A percentile compares a stretch with the other conserved stretches of the same genome.
Evolutionary conservation across 306 rosid species (phyloP).

Genomic region (Cucumis hystrix): DNA sequence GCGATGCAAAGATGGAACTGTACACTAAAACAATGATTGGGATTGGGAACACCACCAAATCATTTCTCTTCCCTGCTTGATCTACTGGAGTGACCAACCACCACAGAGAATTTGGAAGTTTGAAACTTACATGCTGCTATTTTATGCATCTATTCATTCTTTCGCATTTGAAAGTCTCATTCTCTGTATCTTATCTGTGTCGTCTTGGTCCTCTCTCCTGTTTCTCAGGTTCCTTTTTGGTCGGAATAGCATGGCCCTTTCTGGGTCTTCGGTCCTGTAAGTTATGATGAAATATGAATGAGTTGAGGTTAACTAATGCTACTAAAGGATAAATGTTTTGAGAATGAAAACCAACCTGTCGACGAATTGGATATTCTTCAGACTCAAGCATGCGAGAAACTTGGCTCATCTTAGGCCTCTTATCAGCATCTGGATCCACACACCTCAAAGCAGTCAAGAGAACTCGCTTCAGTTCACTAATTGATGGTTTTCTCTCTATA

Average conservation of each 20-base stretch:
- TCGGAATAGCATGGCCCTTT: neutral
- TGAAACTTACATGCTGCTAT: slow-evolving; percentile 10
- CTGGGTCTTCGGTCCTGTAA: neutral
- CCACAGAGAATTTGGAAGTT: neutral
- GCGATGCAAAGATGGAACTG: neutral
- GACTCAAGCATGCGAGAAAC: slow-evolving; percentile 94
- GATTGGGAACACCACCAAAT: neutral
- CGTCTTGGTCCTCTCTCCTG: neutral
- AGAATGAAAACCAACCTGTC: slow-evolving; percentile 40
- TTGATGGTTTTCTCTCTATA: slow-evolving; percentile 71
- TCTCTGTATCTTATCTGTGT: neutral
- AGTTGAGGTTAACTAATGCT: neutral
- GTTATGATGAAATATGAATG: neutral
- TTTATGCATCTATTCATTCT: neutral
- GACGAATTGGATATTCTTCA: slow-evolving; percentile 75
- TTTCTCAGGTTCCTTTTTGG: neutral
- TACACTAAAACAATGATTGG: neutral
- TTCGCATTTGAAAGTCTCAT: neutral
- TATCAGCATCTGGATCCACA: slow-evolving; percentile 77
- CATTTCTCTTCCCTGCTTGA: neutral
- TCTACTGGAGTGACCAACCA: neutral
- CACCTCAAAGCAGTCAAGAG: slow-evolving; percentile 91
- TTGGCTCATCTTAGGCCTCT: slow-evolving; percentile 89
- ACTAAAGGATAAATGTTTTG: neutral
- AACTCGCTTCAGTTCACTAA: slow-evolving; percentile 74